These are phyloP conservation scores for Boletus reticuloceps DNA, from an alignment of 768 basidiomycete genomes.

Conservation along the genomic window DNA sequence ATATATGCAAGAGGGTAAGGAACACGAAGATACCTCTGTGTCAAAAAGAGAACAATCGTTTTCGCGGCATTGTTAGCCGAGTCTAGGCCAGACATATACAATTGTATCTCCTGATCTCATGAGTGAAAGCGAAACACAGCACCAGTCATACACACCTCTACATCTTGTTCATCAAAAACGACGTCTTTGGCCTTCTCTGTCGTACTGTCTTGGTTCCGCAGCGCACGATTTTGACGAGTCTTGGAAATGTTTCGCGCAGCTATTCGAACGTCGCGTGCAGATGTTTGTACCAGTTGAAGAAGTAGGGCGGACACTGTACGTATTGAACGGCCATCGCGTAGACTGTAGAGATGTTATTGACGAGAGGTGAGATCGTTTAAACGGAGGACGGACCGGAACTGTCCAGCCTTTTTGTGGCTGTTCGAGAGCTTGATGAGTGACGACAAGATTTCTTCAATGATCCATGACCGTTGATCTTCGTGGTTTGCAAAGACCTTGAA, in stretches of 20 bases:
- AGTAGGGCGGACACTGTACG: conserved; percentile 91
- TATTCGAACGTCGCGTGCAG: conserved; percentile 82
- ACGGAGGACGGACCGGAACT: conserved; percentile 64
- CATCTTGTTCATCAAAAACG: conserved; percentile 66
- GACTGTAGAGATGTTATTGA: conserved; percentile 40
- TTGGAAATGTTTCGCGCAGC: conserved; percentile 62
- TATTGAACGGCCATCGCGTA: conserved; percentile 88
- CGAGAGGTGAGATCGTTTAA: neutral
- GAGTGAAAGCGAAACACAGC: neutral
- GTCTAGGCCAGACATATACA: conserved; percentile 73
- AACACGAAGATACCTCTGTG: conserved; percentile 48
- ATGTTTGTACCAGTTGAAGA: conserved; percentile 95
- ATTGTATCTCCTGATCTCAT: conserved; percentile 55
- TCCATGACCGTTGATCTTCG: conserved; percentile 90
- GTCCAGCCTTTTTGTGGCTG: conserved; percentile 85
- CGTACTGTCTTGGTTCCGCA: conserved; percentile 61
- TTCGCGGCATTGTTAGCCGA: conserved; percentile 83
- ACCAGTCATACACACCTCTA: conserved; percentile 42
- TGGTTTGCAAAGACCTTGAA: conserved; percentile 86
- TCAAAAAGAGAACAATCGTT: conserved; percentile 76
- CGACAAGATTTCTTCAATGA: conserved; percentile 93
- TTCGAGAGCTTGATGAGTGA: conserved; percentile 89
- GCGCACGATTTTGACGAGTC: conserved; percentile 56
- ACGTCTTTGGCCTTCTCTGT: conserved; percentile 49
- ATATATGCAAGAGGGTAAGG: neutral